These are phyloP conservation scores for Cyberlindnera mississippiensis DNA, from an alignment of 805 yeast species.

Conservation along the genomic window DNA sequence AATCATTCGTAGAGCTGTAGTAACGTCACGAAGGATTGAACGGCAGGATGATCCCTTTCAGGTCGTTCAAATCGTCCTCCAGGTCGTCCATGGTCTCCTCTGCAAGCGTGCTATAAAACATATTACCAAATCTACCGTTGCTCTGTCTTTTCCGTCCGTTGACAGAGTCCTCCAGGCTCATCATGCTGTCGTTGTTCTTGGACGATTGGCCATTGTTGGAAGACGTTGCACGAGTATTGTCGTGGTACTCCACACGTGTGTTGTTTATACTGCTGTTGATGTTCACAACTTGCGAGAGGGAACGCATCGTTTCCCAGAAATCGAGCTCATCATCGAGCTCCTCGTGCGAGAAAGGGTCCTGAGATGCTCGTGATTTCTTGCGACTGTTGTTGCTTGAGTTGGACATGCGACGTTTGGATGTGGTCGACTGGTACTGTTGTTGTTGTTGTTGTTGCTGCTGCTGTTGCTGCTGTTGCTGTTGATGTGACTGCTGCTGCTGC, in stretches of 20 bases:
- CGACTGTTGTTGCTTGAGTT: slow-evolving; percentile 20
- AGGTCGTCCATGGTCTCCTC: slow-evolving; percentile 23
- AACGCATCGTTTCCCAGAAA: slow-evolving; percentile 68
- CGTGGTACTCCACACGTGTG: slow-evolving; percentile 7
- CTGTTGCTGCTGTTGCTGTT: neutral
- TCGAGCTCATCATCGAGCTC: slow-evolving; percentile 61
- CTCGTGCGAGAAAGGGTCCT: slow-evolving; percentile 29
- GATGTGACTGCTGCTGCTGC: neutral
- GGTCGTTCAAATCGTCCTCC: slow-evolving; percentile 20
- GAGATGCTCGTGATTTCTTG: slow-evolving; percentile 10
- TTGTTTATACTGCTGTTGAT: slow-evolving; percentile 16
- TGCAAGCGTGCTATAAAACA: slow-evolving; percentile 11
- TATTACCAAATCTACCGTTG: slow-evolving; percentile 4
- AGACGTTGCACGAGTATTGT: neutral
- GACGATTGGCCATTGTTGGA: no score
- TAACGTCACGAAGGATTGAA: slow-evolving; percentile 24
- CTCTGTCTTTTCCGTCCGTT: neutral
- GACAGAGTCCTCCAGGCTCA: neutral
- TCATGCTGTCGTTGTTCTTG: neutral
- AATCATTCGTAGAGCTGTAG: no score
- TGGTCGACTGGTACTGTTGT: slow-evolving; percentile 5
- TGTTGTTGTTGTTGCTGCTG: slow-evolving; percentile 1
- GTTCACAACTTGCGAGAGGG: slow-evolving; percentile 42
- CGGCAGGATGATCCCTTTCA: slow-evolving; percentile 22
- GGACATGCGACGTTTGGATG: slow-evolving; percentile 18